Base-by-base conservation (phyloP, 495 filamentous ascomycete genomes). In the Haplographium delicatum region DNA sequence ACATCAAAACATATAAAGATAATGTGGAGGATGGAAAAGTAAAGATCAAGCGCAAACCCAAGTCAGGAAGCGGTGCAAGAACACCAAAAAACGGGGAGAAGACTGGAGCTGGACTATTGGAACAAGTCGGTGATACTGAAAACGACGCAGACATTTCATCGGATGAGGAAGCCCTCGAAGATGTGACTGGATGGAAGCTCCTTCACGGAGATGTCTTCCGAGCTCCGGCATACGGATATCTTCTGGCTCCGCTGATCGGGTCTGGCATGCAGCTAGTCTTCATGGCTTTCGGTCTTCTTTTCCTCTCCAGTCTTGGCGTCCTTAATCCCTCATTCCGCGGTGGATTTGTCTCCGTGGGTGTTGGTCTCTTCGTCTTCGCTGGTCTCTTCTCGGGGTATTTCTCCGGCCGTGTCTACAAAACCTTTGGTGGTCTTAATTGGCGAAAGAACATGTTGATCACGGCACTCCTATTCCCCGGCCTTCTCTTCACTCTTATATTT, bases 161-260 rank as follows among this genome's bases (percentile, higher is more conserved):
- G 11, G 89, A 91, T 47, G 91, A 90, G 1, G 89, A 95, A 54
- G 65, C 72, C 4, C 63, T 89, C 2, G 91, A 96, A 56, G 91
- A 96, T 56, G 75, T 86, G 27, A 88, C 88, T 16, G 91, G 91
- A 31, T 96, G 91, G 91, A 96, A 96, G 62, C 72, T 95, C 18
- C 74, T 95, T n/a, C 91, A 96, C 60, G 89, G 82, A 13, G 91
- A 96, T 65, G 88, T 95, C n/a, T 96, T 96, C 71, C 80, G 90
- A 18, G 67, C 84, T 18, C 91, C 91, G 3, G 63, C 75, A 10
- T 80, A 85, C 63, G 88, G 87, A 34, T 78, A 82, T 23, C 73
- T 95, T 1, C 80, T 96, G 24, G 91, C 90, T 3, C 90, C 91
- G 1, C 71, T 96, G 10, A 76, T 95, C 23, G 91, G 91, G 9